Evolutionary conservation across 352 stramenopile species (phyloP), one percentile per base, ranked within the genome.

Genomic region (Pythium coloratum): DNA sequence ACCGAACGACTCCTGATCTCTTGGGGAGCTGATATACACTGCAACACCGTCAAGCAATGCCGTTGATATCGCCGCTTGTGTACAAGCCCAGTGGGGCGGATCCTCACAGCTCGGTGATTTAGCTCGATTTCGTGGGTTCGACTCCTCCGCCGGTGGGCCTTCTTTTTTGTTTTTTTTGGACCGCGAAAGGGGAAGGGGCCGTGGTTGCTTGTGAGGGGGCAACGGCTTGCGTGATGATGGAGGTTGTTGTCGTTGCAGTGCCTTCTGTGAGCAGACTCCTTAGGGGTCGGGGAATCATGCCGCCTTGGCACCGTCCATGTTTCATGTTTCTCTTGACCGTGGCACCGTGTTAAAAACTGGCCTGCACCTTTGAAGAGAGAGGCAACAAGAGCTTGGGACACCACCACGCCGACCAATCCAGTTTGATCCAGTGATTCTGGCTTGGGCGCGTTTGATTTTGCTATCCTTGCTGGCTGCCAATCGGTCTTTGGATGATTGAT

Each of bases 181-280:
- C 26, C 47, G 20, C 16, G 28, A 24, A 49, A 49, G 40, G 40
- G 40, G 40, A 49, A 49, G 40, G 40, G 40, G 40, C 14, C 16
- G 40, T 49, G 30, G 18, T 34, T 59, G 53, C 16, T 60, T 36
- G 34, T n/a, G 50, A n/a, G 26, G 53, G 50, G 62, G 54, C 36
- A 62, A 44, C 28, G 54, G 55, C 51, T 54, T 42, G 63, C 26
- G 62, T 69, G 54, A 54, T 59, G 64, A 60, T 55, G 55, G 26
- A 50, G 56, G 64, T 70, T 70, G 64, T 65, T 58, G 64, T 56
- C 56, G 64, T 70, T 70, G 64, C 64, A 70, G 64, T 70, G 64
- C 64, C 58, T 62, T 70, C 62, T 49, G 28, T 53, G 55, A 60
- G 46, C 28, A 55, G 42, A 55, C 64, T 61, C 38, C 30, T 61